Conservation (phyloP, 140 eudicot species). For the Cichorium intybus region DNA sequence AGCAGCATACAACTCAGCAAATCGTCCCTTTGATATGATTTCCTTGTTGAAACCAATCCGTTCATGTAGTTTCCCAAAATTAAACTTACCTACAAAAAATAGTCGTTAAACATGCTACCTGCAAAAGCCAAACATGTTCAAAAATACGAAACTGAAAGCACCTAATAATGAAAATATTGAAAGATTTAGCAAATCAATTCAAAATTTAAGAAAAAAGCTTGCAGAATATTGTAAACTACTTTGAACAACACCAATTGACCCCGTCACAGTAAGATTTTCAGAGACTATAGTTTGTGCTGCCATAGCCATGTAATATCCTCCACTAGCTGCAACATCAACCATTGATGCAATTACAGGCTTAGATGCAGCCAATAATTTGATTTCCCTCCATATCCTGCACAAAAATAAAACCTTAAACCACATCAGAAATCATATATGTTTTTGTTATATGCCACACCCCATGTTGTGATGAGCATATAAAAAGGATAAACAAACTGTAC, state of each 20-base stretch:
- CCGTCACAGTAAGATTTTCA: constrained; percentile 84
- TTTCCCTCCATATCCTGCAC: constrained; percentile 96
- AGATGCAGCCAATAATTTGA: constrained; percentile 65
- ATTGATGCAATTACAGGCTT: constrained; percentile 91
- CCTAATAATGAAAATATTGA: background rate
- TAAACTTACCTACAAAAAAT: constrained; percentile 54
- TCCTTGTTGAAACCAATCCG: constrained; percentile 84
- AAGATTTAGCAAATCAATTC: constrained; percentile 2
- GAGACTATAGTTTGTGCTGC: constrained; percentile 80
- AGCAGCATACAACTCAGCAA: constrained; percentile 66
- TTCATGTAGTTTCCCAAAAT: constrained; percentile 63
- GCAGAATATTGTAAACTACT: constrained; percentile 29
- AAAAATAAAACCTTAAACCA: constrained; percentile 10
- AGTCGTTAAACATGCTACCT: background rate
- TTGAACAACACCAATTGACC: constrained; percentile 90
- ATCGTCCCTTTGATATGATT: constrained; percentile 80
- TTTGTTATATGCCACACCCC: too few relatives aligned
- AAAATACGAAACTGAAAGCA: background rate
- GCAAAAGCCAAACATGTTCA: background rate
- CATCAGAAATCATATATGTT: background rate
- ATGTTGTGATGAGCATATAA: too few relatives aligned
- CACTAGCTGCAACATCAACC: constrained; percentile 97
- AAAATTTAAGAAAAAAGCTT: background rate
- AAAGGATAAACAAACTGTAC: too few relatives aligned
- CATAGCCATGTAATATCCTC: constrained; percentile 99